Evolutionary conservation across 345 rosid species (phyloP).

Genomic region (Salix viminalis): DNA sequence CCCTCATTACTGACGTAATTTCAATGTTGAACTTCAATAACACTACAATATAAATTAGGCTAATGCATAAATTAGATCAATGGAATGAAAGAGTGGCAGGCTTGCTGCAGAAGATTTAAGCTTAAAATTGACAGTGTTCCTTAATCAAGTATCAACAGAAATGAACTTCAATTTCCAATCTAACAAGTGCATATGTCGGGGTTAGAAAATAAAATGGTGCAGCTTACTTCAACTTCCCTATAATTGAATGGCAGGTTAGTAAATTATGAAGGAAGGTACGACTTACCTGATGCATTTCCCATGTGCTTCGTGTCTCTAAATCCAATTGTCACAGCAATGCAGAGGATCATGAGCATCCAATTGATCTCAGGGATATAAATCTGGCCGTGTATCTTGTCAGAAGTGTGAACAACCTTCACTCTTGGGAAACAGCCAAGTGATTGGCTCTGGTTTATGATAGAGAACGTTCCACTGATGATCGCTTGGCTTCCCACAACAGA

Average conservation of each 20-base stretch:
- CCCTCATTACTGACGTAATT: not conserved
- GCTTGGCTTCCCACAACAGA: slow-evolving; percentile 99
- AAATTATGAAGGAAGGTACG: not conserved
- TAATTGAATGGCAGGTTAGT: not conserved
- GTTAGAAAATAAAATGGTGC: not conserved
- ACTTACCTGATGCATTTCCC: slow-evolving; percentile 92
- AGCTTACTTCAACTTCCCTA: not conserved
- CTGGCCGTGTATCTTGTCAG: slow-evolving; percentile 97
- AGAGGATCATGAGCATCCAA: slow-evolving; percentile 97
- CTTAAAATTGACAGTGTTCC: not conserved
- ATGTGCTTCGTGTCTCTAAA: slow-evolving; percentile 93
- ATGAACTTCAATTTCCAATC: not conserved
- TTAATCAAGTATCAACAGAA: not conserved
- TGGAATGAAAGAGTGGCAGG: not conserved
- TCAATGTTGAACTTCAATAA: not conserved
- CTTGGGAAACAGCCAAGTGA: slow-evolving; percentile 97
- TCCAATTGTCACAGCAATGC: slow-evolving; percentile 95
- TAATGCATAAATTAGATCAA: not conserved
- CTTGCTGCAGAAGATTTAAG: not conserved
- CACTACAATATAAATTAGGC: not conserved
- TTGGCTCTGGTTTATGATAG: slow-evolving; percentile 98
- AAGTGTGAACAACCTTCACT: slow-evolving; percentile 96
- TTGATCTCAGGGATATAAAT: slow-evolving; percentile 96
- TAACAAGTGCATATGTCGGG: not conserved
- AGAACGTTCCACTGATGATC: slow-evolving; percentile 96